Evolutionary conservation across 2,329 filamentous ascomycete species (phyloP), one percentile per base, ranked within the genome.

Genomic region (Bipolaris gigantea): DNA sequence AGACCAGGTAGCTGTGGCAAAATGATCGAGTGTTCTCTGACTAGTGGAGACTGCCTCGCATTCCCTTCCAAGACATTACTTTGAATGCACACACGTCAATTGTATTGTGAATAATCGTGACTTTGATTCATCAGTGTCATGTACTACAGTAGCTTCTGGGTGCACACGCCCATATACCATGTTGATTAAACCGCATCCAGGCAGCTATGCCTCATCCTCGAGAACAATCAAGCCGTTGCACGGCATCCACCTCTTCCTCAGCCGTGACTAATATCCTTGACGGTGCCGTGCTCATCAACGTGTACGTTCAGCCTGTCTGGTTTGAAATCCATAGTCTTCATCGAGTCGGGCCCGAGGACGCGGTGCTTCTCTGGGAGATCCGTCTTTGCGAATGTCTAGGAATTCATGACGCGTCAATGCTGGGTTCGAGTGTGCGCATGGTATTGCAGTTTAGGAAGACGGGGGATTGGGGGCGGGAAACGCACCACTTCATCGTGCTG

Each of bases 251-350:
- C 7, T 5, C 3, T n/a, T n/a, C 6, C 54, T 48, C 69, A 80
- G 60, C 79, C 79, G 59, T 79, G 75, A 13, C 70, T 76, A 33
- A 81, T 76, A 58, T 80, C 78, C 65, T 69, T 74, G 16, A 81
- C 78, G 2, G 76, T 80, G 3, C 79, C 79, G 50, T 81, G 75
- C 10, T 78, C 76, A 39, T 66, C 73, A 49, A 80, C 78, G 59
- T 81, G 79, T 33, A 81, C 73, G 58, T 81, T 81, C 55, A 81
- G 62, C 43, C 79, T 65, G 23, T 81, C 76, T 8, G 78, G 78
- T 61, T 78, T 77, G 62, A 74, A 67, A 56, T 81, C 79, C 76
- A 76, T 75, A 10, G 77, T 80, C 60, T 66, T 70, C 73, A 79
- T 75, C 51, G 75, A 73, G 52, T 75, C 78, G 38, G 77, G 73